These are phyloP conservation scores for Combretum micranthum DNA, from an alignment of 345 rosid genomes.

Conservation along the genomic window DNA sequence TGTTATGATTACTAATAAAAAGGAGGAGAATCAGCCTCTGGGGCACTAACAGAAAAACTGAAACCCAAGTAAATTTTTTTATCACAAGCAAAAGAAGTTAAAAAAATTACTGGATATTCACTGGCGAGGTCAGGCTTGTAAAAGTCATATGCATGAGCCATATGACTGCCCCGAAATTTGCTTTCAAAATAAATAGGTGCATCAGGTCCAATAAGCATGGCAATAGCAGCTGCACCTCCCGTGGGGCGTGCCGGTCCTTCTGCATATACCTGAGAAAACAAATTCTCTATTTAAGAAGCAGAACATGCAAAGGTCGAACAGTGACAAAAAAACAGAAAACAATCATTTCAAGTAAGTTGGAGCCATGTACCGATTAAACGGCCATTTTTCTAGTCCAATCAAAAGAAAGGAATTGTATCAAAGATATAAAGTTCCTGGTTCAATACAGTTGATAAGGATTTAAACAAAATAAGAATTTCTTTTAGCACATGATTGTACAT, in stretches of 20 bases:
- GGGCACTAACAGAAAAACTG: too few species aligned
- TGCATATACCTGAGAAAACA: constrained; percentile 81
- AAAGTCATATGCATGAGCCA: constrained; percentile 98
- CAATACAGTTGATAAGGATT: too few species aligned
- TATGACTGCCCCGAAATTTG: constrained; percentile 88
- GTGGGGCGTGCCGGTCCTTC: constrained; percentile 99
- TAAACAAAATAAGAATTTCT: too few species aligned
- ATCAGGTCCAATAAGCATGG: constrained; percentile 86
- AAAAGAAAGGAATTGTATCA: too few species aligned
- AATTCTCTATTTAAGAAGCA: constrained; percentile 9
- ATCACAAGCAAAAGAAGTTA: background rate
- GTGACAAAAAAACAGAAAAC: background rate
- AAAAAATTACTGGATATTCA: constrained; percentile 83
- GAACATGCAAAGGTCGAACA: background rate
- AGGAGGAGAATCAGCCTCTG: background rate
- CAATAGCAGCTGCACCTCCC: constrained; percentile 99
- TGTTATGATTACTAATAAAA: background rate
- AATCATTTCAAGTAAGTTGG: too few species aligned
- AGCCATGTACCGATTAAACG: too few species aligned
- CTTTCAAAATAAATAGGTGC: constrained; percentile 95
- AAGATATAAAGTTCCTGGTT: too few species aligned
- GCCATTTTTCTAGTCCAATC: too few species aligned
- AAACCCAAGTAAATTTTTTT: too few species aligned
- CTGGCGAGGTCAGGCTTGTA: constrained; percentile 99
- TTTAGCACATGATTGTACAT: too few species aligned